A percentile compares a stretch with the other conserved stretches of the same genome.
Conservation (phyloP, 2,329 filamentous ascomycete species). For the Phaeomoniella chlamydospora region DNA sequence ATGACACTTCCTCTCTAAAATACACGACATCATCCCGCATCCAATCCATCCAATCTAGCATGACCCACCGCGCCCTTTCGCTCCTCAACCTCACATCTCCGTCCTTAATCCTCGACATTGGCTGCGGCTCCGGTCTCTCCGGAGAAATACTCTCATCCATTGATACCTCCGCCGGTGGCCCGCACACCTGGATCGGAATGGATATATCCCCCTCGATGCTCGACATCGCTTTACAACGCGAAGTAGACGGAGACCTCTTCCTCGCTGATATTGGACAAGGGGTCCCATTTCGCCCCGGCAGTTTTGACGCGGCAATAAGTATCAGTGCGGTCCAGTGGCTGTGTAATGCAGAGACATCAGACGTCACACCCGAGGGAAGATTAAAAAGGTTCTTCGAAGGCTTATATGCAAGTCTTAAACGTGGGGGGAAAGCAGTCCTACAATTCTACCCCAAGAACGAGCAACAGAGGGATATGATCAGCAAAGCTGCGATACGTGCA, state of each 20-base stretch:
- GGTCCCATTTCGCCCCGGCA: constrained; percentile 79
- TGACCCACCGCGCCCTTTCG: constrained; percentile 87
- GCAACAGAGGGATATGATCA: constrained; percentile 82
- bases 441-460: constrained; percentile 99
- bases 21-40: constrained; percentile 96
- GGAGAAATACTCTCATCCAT: constrained; percentile 82
- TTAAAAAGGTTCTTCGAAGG: constrained; percentile 83
- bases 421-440: constrained; percentile 82
- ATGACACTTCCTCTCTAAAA: constrained; percentile 88
- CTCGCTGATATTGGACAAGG: constrained; percentile 92
- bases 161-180: constrained; percentile 56
- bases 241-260: constrained; percentile 86
- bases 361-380: constrained; percentile 65
- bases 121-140: constrained; percentile 85
- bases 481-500: constrained; percentile 74
- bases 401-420: constrained; percentile 66
- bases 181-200: constrained; percentile 95
- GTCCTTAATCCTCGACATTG: constrained; percentile 88
- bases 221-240: constrained; percentile 80
- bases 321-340: constrained; percentile 98
- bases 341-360: constrained; percentile 83
- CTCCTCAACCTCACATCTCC: constrained; percentile 69
- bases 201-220: constrained; percentile 93
- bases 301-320: constrained; percentile 87
- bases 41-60: constrained; percentile 83